Evolutionary conservation across 108 stramenopile species (phyloP), one percentile per base, ranked within the genome.

Genomic region (Nitzschia palea): DNA sequence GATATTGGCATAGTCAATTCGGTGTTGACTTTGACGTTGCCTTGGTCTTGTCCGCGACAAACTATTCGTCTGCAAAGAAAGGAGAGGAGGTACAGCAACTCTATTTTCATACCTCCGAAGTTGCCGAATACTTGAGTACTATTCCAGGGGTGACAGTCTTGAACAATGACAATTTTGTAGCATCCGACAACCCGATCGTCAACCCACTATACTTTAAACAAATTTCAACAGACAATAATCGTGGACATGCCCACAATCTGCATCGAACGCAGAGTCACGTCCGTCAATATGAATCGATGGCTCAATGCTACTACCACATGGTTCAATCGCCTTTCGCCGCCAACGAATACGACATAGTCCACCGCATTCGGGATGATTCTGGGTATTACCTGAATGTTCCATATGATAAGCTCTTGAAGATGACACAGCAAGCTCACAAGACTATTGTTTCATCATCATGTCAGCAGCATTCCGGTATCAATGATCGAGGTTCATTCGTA

Each of bases 281-380:
- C 1, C 62, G 62, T 1, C 62, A 64, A 42, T 42, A 26, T 22
- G 43, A 44, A 17, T 36, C 62, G 6, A 9, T 42, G 18, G 62
- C 40, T 44, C 44, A 18, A 33, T 64, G 62, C 29, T 48, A 64
- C 23, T 44, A 44, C 15, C 62, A 64, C 47, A 64, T 64, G 62
- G 1, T 9, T 10, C 55, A 56, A 34, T 20, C 26, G 1, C 26
- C 51, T 1, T 9, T n/a, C 1, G 34, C 62, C 15, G 33, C 44
- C 9, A 25, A 17, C 15, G 27, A 47, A 42, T 32, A 64, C 32
- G 62, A 44, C 28, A 64, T 64, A 18, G 62, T 64, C 1, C 31
- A 42, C 47, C 44, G 62, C 17, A 18, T 42, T 17, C 62, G 62
- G 14, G 62, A 64, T 20, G 62, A 64, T n/a, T 42, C 43, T 4